These are phyloP conservation scores for Colletotrichum trifolii DNA, from an alignment of 2,329 filamentous ascomycete species.

Conservation along the genomic window DNA sequence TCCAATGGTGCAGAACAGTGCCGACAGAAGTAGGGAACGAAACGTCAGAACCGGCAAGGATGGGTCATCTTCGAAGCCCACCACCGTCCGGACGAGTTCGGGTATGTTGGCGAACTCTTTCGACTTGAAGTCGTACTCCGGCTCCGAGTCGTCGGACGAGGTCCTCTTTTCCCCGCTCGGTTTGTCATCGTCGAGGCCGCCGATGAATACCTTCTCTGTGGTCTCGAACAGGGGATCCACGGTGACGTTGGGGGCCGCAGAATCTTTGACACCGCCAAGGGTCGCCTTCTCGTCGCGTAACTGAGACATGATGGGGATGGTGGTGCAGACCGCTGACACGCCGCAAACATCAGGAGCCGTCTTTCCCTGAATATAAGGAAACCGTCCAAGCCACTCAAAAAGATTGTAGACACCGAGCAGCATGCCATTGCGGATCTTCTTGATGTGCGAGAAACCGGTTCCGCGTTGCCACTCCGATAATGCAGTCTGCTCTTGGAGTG, in stretches of 20 bases:
- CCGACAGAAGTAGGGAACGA: slow-evolving; percentile 67
- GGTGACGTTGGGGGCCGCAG: not conserved
- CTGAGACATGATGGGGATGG: slow-evolving; percentile 18
- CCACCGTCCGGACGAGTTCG: slow-evolving; percentile 61
- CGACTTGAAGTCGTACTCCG: slow-evolving; percentile 32
- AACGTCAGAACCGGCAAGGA: slow-evolving; percentile 67
- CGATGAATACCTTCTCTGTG: slow-evolving; percentile 20
- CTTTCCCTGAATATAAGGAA: slow-evolving; percentile 7
- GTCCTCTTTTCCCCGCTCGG: not conserved
- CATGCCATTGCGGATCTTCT: slow-evolving; percentile 32
- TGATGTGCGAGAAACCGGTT: slow-evolving; percentile 22
- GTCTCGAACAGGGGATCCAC: slow-evolving; percentile 24
- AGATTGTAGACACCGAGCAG: not conserved
- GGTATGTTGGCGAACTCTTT: slow-evolving; percentile 32
- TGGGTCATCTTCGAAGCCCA: slow-evolving; percentile 68
- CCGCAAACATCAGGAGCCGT: not conserved
- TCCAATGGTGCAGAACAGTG: slow-evolving; percentile 23
- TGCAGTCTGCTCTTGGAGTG: slow-evolving; percentile 2
- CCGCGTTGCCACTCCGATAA: slow-evolving; percentile 16
- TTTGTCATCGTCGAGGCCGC: slow-evolving; percentile 8
- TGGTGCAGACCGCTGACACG: too few species aligned
- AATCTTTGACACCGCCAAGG: not conserved
- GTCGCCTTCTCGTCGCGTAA: slow-evolving; percentile 10
- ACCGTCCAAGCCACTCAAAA: not conserved
- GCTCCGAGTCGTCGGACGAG: slow-evolving; percentile 20